Conservation (phyloP, 495 filamentous ascomycete genomes). For the Penicillium simplicissimum region DNA sequence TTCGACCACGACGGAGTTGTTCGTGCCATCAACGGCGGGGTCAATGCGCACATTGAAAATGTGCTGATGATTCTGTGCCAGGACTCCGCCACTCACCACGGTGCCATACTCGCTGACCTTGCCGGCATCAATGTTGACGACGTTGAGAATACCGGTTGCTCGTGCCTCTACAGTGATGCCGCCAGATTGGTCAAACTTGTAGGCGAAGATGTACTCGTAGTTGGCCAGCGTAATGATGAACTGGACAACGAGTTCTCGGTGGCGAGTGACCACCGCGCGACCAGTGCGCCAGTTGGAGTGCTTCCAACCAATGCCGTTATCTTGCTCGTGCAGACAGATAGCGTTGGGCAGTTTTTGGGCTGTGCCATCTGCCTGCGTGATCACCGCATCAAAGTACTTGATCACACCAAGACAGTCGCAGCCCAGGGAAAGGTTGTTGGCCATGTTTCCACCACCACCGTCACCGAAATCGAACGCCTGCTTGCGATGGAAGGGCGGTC, state of each 20-base stretch:
- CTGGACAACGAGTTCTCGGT: slow-evolving; percentile 65
- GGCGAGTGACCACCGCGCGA: slow-evolving; percentile 61
- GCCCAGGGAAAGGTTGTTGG: slow-evolving; percentile 69
- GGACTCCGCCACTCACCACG: slow-evolving; percentile 81
- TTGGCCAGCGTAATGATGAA: slow-evolving; percentile 81
- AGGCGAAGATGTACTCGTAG: slow-evolving; percentile 87
- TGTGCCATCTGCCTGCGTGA: slow-evolving; percentile 56
- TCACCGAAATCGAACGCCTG: slow-evolving; percentile 75
- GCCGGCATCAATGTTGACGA: slow-evolving; percentile 76
- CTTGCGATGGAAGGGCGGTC: slow-evolving; percentile 68
- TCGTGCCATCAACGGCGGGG: slow-evolving; percentile 74
- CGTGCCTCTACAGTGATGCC: slow-evolving; percentile 79
- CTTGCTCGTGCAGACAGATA: slow-evolving; percentile 73
- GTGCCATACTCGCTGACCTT: slow-evolving; percentile 69
- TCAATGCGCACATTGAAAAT: slow-evolving; percentile 91
- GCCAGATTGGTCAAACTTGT: slow-evolving; percentile 84
- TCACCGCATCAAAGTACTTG: slow-evolving; percentile 63
- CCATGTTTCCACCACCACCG: slow-evolving; percentile 65
- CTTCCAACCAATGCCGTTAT: slow-evolving; percentile 69
- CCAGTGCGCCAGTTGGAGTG: slow-evolving; percentile 72
- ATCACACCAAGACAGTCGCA: slow-evolving; percentile 72
- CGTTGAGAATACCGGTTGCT: slow-evolving; percentile 86
- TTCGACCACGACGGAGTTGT: slow-evolving; percentile 70
- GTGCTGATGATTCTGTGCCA: slow-evolving; percentile 85
- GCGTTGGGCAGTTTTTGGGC: slow-evolving; percentile 59